phyloP scores from a whole-genome alignment of 2,329 filamentous ascomycete genomes.

The Phyllachora maydis region DNA sequence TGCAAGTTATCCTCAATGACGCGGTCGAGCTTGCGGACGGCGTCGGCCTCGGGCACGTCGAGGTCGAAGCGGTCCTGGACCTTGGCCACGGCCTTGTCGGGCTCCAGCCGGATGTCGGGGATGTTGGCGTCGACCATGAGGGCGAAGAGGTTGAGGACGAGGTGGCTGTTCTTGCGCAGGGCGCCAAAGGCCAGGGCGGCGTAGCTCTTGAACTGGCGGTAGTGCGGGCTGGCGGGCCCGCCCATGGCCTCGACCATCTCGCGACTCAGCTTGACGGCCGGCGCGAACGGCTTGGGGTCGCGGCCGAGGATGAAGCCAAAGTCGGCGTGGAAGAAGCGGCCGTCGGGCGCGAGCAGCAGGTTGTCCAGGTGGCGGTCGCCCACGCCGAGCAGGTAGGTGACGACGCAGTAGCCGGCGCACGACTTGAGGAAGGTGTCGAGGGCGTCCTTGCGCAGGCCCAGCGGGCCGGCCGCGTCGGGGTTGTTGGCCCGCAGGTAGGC shows the following conservation, averaged over 20 bases:
- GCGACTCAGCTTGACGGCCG: constrained; percentile 88
- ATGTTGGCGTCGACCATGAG: constrained; percentile 97
- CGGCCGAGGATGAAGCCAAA: constrained; percentile 96
- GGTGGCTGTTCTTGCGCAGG: constrained; percentile 68
- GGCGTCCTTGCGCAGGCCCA: constrained; percentile 77
- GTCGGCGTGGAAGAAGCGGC: constrained; percentile 94
- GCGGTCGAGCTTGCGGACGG: constrained; percentile 68
- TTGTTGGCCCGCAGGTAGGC: constrained; percentile 80
- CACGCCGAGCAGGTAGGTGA: constrained; percentile 92
- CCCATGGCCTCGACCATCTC: constrained; percentile 99
- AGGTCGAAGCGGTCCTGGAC: constrained; percentile 88
- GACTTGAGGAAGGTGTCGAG: constrained; percentile 93
- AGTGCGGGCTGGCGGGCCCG: constrained; percentile 60
- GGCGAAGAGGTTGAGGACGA: constrained; percentile 88
- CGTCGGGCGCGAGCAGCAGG: constrained; percentile 71
- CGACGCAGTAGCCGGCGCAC: constrained; percentile 94
- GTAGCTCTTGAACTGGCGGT: constrained; percentile 80
- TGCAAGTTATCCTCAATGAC: constrained; percentile 82
- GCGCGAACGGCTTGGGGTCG: constrained; percentile 92
- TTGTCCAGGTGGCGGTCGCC: constrained; percentile 94
- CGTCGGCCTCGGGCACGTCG: constrained; percentile 81
- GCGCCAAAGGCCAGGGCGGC: constrained; percentile 91
- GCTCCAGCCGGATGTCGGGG: constrained; percentile 79
- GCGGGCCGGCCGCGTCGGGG: constrained; percentile 59
- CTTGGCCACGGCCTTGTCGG: constrained; percentile 85